Evolutionary conservation across 2,329 filamentous ascomycete species (phyloP).

Genomic region (Capronia americana): DNA sequence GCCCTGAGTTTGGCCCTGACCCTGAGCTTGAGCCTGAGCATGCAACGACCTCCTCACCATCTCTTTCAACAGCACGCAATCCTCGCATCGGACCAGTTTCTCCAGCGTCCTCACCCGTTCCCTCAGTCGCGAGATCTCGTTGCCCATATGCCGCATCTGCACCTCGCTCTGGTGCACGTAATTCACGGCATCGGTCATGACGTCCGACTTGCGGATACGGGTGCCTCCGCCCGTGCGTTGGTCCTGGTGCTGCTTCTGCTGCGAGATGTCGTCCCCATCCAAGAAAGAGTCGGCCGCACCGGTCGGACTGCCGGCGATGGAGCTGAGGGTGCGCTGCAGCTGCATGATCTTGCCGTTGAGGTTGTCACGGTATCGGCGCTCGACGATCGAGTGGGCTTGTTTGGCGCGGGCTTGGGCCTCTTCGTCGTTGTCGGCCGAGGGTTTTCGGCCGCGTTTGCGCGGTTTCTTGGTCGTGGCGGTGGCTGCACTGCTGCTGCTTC

Average conservation of each 20-base stretch:
- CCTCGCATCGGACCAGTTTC: conserved; percentile 35
- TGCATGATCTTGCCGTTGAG: conserved; percentile 40
- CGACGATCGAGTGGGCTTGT: conserved; percentile 39
- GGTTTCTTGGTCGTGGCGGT: conserved; percentile 17
- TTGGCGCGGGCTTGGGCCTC: conserved; percentile 32
- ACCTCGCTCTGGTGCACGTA: conserved; percentile 37
- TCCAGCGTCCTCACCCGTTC: conserved; percentile 34
- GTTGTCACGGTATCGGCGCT: conserved; percentile 39
- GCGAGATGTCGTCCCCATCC: neutral
- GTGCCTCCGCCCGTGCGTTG: conserved; percentile 18
- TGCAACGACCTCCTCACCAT: conserved; percentile 2
- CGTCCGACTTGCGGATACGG: conserved; percentile 38
- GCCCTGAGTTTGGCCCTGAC: neutral
- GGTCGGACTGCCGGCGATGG: conserved; percentile 25
- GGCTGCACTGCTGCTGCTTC: neutral
- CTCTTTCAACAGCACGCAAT: conserved; percentile 21
- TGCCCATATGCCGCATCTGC: conserved; percentile 36
- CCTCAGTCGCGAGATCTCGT: conserved; percentile 35
- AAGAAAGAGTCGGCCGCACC: neutral
- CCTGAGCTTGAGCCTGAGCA: neutral
- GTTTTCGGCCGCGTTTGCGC: conserved; percentile 31
- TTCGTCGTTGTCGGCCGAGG: conserved; percentile 29
- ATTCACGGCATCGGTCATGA: conserved; percentile 38
- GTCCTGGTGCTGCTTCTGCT: conserved; percentile 22
- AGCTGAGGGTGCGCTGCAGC: conserved; percentile 34